phyloP scores from a whole-genome alignment of 2,329 filamentous ascomycete genomes.

The Penicillium sclerotiorum region DNA sequence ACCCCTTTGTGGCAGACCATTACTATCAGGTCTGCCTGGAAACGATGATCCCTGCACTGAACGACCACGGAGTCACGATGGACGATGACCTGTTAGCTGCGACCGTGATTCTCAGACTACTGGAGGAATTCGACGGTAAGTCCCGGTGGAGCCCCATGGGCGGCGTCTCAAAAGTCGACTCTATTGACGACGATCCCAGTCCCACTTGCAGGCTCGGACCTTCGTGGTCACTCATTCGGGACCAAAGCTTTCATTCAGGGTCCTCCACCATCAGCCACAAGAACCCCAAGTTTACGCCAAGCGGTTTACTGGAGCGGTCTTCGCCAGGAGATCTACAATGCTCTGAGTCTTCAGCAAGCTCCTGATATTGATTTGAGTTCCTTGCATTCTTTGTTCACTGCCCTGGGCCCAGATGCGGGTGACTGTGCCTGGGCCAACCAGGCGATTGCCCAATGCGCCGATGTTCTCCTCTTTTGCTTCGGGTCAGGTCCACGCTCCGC shows the following conservation, averaged over 20 bases:
- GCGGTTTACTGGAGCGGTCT: constrained; percentile 30
- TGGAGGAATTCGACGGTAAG: constrained; percentile 47
- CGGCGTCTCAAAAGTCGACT: neutral
- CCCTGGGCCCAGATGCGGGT: constrained; percentile 40
- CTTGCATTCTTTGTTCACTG: constrained; percentile 29
- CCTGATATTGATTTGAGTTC: constrained; percentile 29
- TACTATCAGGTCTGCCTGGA: constrained; percentile 47
- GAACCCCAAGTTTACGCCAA: constrained; percentile 31
- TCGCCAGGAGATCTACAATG: constrained; percentile 39
- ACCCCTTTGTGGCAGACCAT: constrained; percentile 45
- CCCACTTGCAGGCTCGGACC: constrained; percentile 25
- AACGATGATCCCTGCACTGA: constrained; percentile 44
- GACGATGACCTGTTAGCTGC: constrained; percentile 46
- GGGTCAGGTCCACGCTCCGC: constrained; percentile 17
- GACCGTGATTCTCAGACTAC: constrained; percentile 43
- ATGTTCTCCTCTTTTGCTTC: constrained; percentile 30
- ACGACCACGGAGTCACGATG: constrained; percentile 41
- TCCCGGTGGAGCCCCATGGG: neutral
- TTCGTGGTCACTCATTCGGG: constrained; percentile 27
- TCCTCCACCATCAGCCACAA: constrained; percentile 29
- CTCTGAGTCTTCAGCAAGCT: constrained; percentile 29
- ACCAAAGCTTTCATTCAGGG: constrained; percentile 26
- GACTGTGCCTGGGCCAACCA: constrained; percentile 48
- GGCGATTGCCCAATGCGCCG: constrained; percentile 37
- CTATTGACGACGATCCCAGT: constrained; percentile 17